phyloP scores from a whole-genome alignment of 495 filamentous ascomycete genomes.

The Xylaria longipes region DNA sequence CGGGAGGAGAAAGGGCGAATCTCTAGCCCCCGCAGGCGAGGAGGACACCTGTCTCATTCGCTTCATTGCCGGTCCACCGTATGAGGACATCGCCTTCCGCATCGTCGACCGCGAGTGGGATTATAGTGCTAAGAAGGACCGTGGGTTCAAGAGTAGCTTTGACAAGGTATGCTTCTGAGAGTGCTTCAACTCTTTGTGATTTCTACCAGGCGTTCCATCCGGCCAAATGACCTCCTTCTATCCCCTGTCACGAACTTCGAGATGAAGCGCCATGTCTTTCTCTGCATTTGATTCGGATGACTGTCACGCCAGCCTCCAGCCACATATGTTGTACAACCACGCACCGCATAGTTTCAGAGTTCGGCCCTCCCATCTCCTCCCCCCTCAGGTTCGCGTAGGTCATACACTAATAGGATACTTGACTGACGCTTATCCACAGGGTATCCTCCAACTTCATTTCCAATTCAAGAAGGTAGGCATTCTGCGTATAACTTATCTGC shows the following conservation, averaged over 20 bases:
- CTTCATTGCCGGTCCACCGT: slow-evolving; percentile 94
- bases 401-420: neutral
- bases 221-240: neutral
- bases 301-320: slow-evolving; percentile 29
- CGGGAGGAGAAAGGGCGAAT: slow-evolving; percentile 87
- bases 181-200: slow-evolving; percentile 14
- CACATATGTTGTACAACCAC: slow-evolving; percentile 28
- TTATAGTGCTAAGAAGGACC: slow-evolving; percentile 92
- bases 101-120: slow-evolving; percentile 99
- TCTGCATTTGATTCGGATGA: slow-evolving; percentile 20
- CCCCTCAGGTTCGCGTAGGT: slow-evolving; percentile 22
- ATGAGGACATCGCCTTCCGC: slow-evolving; percentile 95
- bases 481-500: neutral
- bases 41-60: slow-evolving; percentile 97
- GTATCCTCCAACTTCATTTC: slow-evolving; percentile 96
- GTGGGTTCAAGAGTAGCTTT: slow-evolving; percentile 95
- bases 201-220: neutral
- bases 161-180: slow-evolving; percentile 77
- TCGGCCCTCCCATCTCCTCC: slow-evolving; percentile 20
- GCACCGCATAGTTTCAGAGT: slow-evolving; percentile 28
- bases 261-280: slow-evolving; percentile 20
- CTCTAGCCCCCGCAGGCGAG: slow-evolving; percentile 92
- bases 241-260: slow-evolving; percentile 1
- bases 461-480: slow-evolving; percentile 83
- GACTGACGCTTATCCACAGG: slow-evolving; percentile 55